Conservation (phyloP, 768 basidiomycete genomes). For the Guyanaporus albipodus region DNA sequence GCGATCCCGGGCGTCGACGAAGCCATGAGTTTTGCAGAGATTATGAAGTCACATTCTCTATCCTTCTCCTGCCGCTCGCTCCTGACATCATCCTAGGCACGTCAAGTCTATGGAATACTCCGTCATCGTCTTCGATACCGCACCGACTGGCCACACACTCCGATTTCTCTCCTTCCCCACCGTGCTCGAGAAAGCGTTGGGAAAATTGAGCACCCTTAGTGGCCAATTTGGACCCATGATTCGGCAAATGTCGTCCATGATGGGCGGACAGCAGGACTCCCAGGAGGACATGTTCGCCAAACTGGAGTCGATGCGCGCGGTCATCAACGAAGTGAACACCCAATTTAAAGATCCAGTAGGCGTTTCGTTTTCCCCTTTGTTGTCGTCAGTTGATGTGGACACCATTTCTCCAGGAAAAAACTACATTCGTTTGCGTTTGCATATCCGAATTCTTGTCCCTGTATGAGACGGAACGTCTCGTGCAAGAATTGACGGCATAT, state of each 20-base stretch:
- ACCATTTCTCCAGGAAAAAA: slow-evolving; percentile 72
- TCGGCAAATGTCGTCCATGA: slow-evolving; percentile 92
- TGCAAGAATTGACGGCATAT: slow-evolving; percentile 91
- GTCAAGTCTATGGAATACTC: slow-evolving; percentile 99
- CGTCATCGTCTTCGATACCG: slow-evolving; percentile 99
- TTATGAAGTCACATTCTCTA: slow-evolving; percentile 78
- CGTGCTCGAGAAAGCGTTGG: slow-evolving; percentile 94
- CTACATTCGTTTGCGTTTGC: slow-evolving; percentile 97
- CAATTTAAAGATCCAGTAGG: slow-evolving; percentile 98
- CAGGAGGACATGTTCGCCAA: slow-evolving; percentile 99
- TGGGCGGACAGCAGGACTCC: slow-evolving; percentile 85
- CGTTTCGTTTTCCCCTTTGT: slow-evolving; percentile 7
- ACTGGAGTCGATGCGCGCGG: slow-evolving; percentile 92
- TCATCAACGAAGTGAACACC: slow-evolving; percentile 97
- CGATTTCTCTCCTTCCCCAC: slow-evolving; percentile 99
- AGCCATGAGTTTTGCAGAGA: slow-evolving; percentile 99
- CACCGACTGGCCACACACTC: slow-evolving; percentile 96
- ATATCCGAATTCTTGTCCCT: slow-evolving; percentile 98
- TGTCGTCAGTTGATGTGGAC: background rate
- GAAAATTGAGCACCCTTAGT: slow-evolving; percentile 90
- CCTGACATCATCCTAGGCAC: slow-evolving; percentile 53
- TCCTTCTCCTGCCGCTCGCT: background rate
- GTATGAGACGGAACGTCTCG: slow-evolving; percentile 97
- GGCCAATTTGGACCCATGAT: slow-evolving; percentile 98
- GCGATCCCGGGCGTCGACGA: slow-evolving; percentile 99